Conservation (phyloP, 2,329 filamentous ascomycete genomes). For the Onygenales sp. region DNA sequence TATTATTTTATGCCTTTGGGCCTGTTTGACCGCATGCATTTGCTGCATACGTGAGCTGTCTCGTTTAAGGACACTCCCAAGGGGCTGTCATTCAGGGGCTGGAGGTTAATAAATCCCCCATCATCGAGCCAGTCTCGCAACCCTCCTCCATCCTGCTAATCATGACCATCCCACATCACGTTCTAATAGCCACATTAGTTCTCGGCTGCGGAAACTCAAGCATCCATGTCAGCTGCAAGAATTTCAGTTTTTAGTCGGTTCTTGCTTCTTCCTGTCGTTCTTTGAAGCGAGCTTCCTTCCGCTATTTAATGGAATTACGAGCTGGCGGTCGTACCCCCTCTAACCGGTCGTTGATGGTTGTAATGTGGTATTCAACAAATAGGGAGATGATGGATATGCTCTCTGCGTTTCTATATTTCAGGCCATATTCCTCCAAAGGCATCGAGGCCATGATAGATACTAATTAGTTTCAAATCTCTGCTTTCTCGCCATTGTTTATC, state of each 20-base stretch:
- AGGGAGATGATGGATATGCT: slow-evolving; percentile 50
- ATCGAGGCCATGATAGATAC: slow-evolving; percentile 43
- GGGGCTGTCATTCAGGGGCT: too few species aligned
- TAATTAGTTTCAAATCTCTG: slow-evolving; percentile 2
- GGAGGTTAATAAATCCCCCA: slow-evolving; percentile 27
- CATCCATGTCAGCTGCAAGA: slow-evolving; percentile 39
- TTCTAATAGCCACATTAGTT: slow-evolving; percentile 44
- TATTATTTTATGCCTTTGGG: too few species aligned
- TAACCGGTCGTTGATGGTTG: slow-evolving; percentile 55
- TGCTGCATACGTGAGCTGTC: too few species aligned
- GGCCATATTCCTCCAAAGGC: slow-evolving; percentile 41
- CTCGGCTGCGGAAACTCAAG: slow-evolving; percentile 42
- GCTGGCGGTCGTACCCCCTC: slow-evolving; percentile 39
- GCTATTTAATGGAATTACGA: slow-evolving; percentile 36
- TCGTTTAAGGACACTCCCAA: too few species aligned
- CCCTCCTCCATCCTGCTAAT: slow-evolving; percentile 52
- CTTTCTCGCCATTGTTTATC: slow-evolving; percentile 15
- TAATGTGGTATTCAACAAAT: slow-evolving; percentile 58
- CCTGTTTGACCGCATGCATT: too few species aligned
- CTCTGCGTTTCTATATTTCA: slow-evolving; percentile 45
- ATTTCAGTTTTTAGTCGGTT: slow-evolving; percentile 37
- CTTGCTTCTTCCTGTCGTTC: slow-evolving; percentile 44
- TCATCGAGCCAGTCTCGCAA: slow-evolving; percentile 53
- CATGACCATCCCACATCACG: slow-evolving; percentile 50
- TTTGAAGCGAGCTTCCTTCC: slow-evolving; percentile 44